phyloP scores from a whole-genome alignment of 768 basidiomycete species.

The Glaciozyma antarctica region DNA sequence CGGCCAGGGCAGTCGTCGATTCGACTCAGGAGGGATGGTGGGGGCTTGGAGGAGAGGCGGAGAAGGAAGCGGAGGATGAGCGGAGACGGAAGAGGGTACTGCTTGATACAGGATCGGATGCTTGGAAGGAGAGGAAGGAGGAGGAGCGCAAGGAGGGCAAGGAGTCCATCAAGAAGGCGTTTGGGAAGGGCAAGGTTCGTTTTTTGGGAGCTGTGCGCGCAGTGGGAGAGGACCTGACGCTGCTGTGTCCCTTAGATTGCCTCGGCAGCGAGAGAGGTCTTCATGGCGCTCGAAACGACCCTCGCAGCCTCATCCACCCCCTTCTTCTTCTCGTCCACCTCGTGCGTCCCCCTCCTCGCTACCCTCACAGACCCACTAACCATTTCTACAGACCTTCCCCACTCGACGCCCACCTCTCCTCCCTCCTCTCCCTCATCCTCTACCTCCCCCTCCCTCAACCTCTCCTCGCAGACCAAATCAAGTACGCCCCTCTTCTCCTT shows the following conservation, averaged over 20 bases:
- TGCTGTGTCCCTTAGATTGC: conserved; percentile 6
- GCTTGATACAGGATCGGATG: conserved; percentile 25
- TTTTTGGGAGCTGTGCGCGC: not conserved
- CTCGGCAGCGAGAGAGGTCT: conserved; percentile 19
- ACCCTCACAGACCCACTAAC: no score
- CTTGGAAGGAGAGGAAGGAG: conserved; percentile 18
- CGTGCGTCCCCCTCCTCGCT: conserved; percentile 4
- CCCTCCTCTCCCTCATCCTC: conserved; percentile 27
- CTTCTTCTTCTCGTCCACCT: conserved; percentile 28
- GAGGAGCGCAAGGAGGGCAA: conserved; percentile 23
- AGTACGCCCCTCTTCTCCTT: not conserved
- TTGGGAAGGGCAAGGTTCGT: conserved; percentile 31
- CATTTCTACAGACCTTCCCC: conserved; percentile 12
- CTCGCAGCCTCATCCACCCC: conserved; percentile 23
- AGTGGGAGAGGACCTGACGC: not conserved
- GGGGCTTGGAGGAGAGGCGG: conserved; percentile 27
- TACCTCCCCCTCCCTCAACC: conserved; percentile 28
- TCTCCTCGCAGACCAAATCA: conserved; percentile 28
- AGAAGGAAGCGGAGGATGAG: conserved; percentile 19
- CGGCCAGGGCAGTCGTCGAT: conserved; percentile 16
- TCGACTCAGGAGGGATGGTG: conserved; percentile 24
- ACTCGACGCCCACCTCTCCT: conserved; percentile 27
- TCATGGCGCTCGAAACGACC: conserved; percentile 26
- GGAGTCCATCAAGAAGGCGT: conserved; percentile 27
- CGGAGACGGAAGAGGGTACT: conserved; percentile 15